A percentile compares a stretch with the other conserved stretches of the same genome.
phyloP scores from a whole-genome alignment of 2,329 filamentous ascomycete species.

The Tetracladium maxilliforme region DNA sequence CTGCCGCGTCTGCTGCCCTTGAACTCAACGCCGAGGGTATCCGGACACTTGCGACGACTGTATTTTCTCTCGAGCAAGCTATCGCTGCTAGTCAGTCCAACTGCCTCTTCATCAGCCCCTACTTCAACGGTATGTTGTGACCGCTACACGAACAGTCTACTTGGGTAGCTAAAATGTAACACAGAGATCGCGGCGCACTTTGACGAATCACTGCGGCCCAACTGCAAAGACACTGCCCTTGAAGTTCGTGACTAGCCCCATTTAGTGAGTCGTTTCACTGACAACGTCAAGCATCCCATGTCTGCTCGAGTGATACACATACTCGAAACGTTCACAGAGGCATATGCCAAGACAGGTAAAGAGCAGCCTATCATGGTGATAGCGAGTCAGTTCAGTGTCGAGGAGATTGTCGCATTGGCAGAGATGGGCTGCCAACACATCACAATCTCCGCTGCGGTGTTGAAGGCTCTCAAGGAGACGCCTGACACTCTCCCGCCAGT shows the following conservation, averaged over 20 bases:
- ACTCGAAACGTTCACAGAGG: conserved; percentile 26
- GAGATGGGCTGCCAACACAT: conserved; percentile 30
- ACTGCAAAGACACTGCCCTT: conserved; percentile 27
- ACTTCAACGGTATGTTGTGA: conserved; percentile 24
- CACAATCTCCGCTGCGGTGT: conserved; percentile 23
- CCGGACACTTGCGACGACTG: conserved; percentile 27
- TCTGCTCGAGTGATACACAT: conserved; percentile 31
- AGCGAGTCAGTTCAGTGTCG: conserved; percentile 27
- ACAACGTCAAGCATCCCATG: conserved; percentile 26
- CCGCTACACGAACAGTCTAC: too few relatives aligned
- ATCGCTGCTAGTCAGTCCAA: conserved; percentile 31
- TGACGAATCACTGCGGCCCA: conserved; percentile 26
- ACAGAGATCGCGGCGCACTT: conserved; percentile 26
- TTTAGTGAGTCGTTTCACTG: too few relatives aligned
- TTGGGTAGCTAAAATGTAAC: not conserved
- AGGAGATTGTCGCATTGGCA: conserved; percentile 28
- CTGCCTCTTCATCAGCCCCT: conserved; percentile 31
- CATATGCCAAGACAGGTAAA: conserved; percentile 29
- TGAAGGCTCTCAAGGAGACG: conserved; percentile 23
- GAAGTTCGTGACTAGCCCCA: too few relatives aligned
- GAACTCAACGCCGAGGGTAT: conserved; percentile 27
- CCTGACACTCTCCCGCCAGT: too few relatives aligned
- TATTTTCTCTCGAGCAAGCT: conserved; percentile 31
- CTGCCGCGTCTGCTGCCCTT: conserved; percentile 27
- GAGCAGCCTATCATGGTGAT: conserved; percentile 31